Evolutionary conservation across 2,329 filamentous ascomycete genomes (phyloP).

Genomic region (Penicillium paneum): DNA sequence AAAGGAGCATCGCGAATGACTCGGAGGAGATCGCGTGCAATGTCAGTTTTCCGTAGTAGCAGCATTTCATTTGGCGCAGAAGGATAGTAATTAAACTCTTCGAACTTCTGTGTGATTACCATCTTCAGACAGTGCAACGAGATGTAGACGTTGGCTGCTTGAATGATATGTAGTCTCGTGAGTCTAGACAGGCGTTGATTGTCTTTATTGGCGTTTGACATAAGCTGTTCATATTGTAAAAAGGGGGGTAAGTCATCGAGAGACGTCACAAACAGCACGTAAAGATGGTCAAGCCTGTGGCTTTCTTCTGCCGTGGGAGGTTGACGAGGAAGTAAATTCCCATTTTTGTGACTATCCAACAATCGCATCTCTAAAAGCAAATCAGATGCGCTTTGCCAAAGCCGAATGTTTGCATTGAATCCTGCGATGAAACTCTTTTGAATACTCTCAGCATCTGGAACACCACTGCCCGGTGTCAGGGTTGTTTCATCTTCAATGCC

Average conservation of each 20-base stretch:
- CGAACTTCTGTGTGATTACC: constrained; percentile 34
- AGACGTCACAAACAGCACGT: constrained; percentile 43
- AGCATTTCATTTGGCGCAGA: constrained; percentile 13
- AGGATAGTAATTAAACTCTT: constrained; percentile 17
- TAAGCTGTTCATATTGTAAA: constrained; percentile 26
- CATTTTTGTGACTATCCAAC: constrained; percentile 6
- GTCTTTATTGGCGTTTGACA: constrained; percentile 5
- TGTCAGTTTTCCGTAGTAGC: constrained; percentile 40
- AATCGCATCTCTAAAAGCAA: constrained; percentile 37
- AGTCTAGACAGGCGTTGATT: constrained; percentile 2
- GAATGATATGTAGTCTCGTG: constrained; percentile 33
- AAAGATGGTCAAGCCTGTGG: constrained; percentile 37
- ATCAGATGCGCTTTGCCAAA: constrained; percentile 45
- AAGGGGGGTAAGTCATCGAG: constrained; percentile 41
- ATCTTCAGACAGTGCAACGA: constrained; percentile 41
- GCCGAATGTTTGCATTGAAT: constrained; percentile 44
- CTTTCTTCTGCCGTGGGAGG: constrained; percentile 23
- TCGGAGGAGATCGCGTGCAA: constrained; percentile 44
- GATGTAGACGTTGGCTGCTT: constrained; percentile 42
- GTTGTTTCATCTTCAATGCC: constrained; percentile 19
- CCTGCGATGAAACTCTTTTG: constrained; percentile 37
- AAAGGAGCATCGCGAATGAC: constrained; percentile 45
- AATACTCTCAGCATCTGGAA: constrained; percentile 5
- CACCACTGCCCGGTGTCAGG: constrained; percentile 16
- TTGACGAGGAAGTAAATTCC: not conserved